Base-by-base conservation (phyloP, 1,284 basidiomycete species). In the Naganishia sp. region DNA sequence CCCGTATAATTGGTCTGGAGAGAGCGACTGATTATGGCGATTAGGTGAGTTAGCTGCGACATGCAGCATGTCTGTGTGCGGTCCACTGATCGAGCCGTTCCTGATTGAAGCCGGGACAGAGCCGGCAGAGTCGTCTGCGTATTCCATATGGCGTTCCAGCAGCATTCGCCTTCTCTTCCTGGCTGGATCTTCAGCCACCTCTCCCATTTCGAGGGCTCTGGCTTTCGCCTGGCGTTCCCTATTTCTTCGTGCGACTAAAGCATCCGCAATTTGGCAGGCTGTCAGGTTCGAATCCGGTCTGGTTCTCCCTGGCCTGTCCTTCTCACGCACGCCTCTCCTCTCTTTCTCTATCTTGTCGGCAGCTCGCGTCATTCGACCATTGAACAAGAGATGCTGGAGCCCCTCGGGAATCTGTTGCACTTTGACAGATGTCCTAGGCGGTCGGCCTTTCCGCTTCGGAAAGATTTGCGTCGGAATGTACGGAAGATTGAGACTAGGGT, bases 401-500 rank as follows among this genome's bases (percentile, higher is more conserved):
- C 17, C 42, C 15, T 55, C 49, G 3, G 52, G 61, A 35, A 63
- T 35, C 43, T 53, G 50, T 51, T 63, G 47, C 2, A 46, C 52
- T n/a, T 54, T 54, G 52, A 63, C 52, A 31, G 61, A 45, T 25
- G 60, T 50, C 21, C 57, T 45, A 2, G 65, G 60, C 13, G 65
- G 65, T 21, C 65, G 51, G 1, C 65, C 65, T 49, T 67, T 67
- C 21, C 65, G 65, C 39, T 67, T 67, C 28, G 65, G 57, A 53
- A 58, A 66, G 13, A 66, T 64, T 43, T 65, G 50, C 61, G 43
- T 51, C 9, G 68, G 68, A 13, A 69, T 61, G 35, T 66, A 69
- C 3, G 68, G 64, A 4, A 62, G 50, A 31, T 66, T 61, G 23
- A 66, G 42, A 17, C 39, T 53, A 7, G 68, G 63, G 60, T 63